Percentiles rank a stretch among this genome's conserved stretches.
phyloP scores from a whole-genome alignment of 2,329 filamentous ascomycete species.

The Cercospora citrullina region DNA sequence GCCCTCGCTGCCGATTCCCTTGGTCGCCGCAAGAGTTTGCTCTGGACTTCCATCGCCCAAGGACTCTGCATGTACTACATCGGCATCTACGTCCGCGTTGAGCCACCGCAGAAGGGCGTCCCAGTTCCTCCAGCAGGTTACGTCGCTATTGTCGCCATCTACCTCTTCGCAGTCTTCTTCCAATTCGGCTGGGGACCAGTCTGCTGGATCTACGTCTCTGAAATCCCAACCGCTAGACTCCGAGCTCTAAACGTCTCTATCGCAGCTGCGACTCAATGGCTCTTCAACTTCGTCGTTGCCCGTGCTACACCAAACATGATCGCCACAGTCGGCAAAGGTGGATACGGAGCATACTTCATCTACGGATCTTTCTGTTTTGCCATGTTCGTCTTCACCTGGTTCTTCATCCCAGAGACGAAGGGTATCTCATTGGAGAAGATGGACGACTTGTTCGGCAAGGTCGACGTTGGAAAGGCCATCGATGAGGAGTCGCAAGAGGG shows the following conservation, averaged over 20 bases:
- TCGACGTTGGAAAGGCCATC: slow-evolving; percentile 32
- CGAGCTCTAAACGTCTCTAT: slow-evolving; percentile 67
- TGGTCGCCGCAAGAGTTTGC: slow-evolving; percentile 61
- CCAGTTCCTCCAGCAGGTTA: slow-evolving; percentile 66
- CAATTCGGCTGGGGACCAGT: slow-evolving; percentile 66
- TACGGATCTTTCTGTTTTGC: slow-evolving; percentile 60
- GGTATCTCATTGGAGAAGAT: slow-evolving; percentile 50
- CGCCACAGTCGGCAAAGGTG: slow-evolving; percentile 51
- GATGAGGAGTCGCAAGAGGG: slow-evolving; percentile 14
- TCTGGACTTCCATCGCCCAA: slow-evolving; percentile 50
- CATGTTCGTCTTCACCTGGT: slow-evolving; percentile 66
- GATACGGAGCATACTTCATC: slow-evolving; percentile 48
- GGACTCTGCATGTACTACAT: slow-evolving; percentile 67
- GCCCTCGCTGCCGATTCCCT: slow-evolving; percentile 71
- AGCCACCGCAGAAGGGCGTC: slow-evolving; percentile 56
- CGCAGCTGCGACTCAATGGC: slow-evolving; percentile 62
- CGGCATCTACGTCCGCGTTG: slow-evolving; percentile 67
- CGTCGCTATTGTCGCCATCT: slow-evolving; percentile 69
- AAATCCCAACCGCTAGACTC: slow-evolving; percentile 68
- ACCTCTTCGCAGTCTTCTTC: slow-evolving; percentile 70
- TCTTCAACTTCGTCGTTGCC: slow-evolving; percentile 71
- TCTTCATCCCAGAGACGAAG: slow-evolving; percentile 59
- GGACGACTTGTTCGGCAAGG: slow-evolving; percentile 42
- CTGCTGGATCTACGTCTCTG: slow-evolving; percentile 69
- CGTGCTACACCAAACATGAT: slow-evolving; percentile 69